Percentiles rank a stretch among this genome's conserved stretches.
These are phyloP conservation scores for Vitellaria paradoxa DNA, from an alignment of 179 eudicot genomes.

Conservation along the genomic window DNA sequence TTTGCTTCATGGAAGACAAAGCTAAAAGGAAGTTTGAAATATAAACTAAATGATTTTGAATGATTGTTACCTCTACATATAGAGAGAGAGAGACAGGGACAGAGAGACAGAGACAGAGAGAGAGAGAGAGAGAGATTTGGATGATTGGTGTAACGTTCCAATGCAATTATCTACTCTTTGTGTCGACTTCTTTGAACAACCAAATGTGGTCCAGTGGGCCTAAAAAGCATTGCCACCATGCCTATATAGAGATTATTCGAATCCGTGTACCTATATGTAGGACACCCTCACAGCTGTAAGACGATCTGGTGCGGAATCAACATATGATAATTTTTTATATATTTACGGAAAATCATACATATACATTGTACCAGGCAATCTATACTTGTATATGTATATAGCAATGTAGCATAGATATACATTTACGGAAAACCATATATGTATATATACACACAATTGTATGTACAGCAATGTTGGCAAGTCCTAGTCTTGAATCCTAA, in stretches of 20 bases:
- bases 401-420: no score
- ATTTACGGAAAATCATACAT: neutral
- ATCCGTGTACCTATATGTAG: neutral
- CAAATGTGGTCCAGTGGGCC: constrained; percentile 2
- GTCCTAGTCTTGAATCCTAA: no score
- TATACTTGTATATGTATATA: no score
- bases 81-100: no score
- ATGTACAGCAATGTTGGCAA: no score
- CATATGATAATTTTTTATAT: neutral
- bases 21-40: neutral
- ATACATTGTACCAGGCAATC: no score
- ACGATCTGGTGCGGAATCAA: neutral
- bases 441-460: no score
- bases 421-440: no score
- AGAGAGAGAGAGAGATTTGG: no score
- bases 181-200: neutral
- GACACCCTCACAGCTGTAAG: neutral
- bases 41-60: neutral
- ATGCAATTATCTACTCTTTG: neutral
- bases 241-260: neutral
- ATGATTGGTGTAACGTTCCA: neutral
- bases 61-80: no score
- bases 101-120: no score
- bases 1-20: neutral
- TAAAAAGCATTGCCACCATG: constrained; percentile 4